phyloP scores from a whole-genome alignment of 1,284 basidiomycete genomes.

The Ceratobasidium theobromae region DNA sequence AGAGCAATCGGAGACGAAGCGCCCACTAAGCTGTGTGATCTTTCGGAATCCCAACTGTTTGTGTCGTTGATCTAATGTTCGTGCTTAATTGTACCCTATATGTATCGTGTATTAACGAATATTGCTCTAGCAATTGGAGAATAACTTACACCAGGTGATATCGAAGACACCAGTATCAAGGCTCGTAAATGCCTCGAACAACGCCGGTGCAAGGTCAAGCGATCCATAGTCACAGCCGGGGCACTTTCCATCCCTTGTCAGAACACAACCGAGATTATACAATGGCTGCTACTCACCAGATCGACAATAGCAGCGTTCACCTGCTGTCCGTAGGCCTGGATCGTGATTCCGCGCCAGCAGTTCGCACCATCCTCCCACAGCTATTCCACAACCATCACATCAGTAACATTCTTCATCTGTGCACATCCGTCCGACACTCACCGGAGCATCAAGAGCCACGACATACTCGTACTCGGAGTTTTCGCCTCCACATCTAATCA shows the following conservation, averaged over 20 bases:
- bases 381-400: neutral
- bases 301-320: conserved; percentile 4
- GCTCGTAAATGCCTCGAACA: neutral
- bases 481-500: neutral
- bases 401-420: neutral
- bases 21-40: too few species aligned
- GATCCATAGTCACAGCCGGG: neutral
- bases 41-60: too few species aligned
- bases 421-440: neutral
- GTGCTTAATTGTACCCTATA: too few species aligned
- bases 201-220: neutral
- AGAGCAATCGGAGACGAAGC: too few species aligned
- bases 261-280: neutral
- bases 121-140: too few species aligned
- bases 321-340: neutral
- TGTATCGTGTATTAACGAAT: too few species aligned
- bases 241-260: neutral
- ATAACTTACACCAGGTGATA: conserved; percentile 3
- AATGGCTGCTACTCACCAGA: neutral
- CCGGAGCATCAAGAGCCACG: neutral
- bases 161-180: neutral
- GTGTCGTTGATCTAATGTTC: too few species aligned
- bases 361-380: neutral
- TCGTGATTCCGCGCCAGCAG: conserved; percentile 2
- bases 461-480: neutral